Evolutionary conservation across 2,329 filamentous ascomycete species (phyloP).

Genomic region (Grosmannia serpens): DNA sequence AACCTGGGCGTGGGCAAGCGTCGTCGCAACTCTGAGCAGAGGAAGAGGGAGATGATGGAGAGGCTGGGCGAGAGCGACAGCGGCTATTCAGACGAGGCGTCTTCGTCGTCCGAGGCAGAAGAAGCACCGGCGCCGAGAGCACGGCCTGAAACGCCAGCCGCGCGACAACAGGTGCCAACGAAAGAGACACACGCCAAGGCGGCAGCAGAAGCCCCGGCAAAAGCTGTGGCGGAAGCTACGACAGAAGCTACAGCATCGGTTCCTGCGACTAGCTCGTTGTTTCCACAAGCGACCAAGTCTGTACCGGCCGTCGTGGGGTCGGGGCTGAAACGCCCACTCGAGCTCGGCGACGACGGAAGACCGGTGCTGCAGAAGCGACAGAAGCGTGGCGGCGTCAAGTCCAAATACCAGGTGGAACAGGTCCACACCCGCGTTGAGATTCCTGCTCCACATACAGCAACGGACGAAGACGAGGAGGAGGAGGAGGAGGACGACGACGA

Average conservation of each 20-base stretch:
- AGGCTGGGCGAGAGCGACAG: constrained; percentile 13
- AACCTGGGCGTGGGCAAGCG: constrained; percentile 63
- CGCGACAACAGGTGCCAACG: background rate
- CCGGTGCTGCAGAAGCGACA: constrained; percentile 78
- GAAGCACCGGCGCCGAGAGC: background rate
- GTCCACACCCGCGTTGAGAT: constrained; percentile 50
- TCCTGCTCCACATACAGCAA: background rate
- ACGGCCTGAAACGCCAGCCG: background rate
- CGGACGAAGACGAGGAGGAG: constrained; percentile 17
- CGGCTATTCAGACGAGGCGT: background rate
- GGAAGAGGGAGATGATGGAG: constrained; percentile 44
- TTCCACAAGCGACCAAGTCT: background rate
- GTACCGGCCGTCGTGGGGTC: constrained; percentile 41
- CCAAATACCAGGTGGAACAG: constrained; percentile 65
- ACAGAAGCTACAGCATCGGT: background rate
- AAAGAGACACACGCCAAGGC: background rate
- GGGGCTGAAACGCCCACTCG: constrained; percentile 78
- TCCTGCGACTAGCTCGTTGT: constrained; percentile 3
- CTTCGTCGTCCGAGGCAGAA: background rate
- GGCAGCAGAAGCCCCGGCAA: background rate
- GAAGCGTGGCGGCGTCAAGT: constrained; percentile 51
- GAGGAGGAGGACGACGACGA: constrained; percentile 19
- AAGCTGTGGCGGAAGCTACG: background rate
- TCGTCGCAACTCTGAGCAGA: constrained; percentile 51
- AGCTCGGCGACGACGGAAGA: constrained; percentile 65